Evolutionary conservation across 257 asterid genomes (phyloP).

Genomic region (Nicotiana tabacum): DNA sequence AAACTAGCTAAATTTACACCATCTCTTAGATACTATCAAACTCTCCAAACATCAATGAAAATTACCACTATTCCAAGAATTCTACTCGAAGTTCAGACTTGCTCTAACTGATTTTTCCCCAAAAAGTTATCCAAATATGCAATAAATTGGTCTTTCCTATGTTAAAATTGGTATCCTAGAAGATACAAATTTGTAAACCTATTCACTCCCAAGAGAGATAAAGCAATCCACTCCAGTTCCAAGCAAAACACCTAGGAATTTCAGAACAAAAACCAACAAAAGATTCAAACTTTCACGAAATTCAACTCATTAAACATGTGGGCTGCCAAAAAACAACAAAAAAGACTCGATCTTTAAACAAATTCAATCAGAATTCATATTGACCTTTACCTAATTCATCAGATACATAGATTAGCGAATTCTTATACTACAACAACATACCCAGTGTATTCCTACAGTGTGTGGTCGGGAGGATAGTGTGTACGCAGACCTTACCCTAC

Average conservation of each 20-base stretch:
- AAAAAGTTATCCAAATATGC: background rate
- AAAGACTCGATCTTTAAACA: background rate
- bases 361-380: background rate
- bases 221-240: background rate
- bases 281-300: background rate
- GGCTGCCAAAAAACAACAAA: background rate
- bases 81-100: background rate
- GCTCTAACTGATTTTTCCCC: background rate
- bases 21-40: background rate
- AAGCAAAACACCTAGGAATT: background rate
- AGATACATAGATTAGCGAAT: no score
- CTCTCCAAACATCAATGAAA: constrained; percentile 10
- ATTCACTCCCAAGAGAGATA: background rate
- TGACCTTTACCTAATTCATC: no score
- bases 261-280: background rate
- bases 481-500: no score
- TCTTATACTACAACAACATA: no score
- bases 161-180: background rate
- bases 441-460: no score
- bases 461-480: no score
- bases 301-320: background rate
- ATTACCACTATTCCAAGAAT: constrained; percentile 17
- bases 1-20: constrained; percentile 16
- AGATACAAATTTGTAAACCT: background rate
- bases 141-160: background rate